These are phyloP conservation scores for Pythium folliculosum DNA, from an alignment of 352 stramenopile species.

Conservation along the genomic window DNA sequence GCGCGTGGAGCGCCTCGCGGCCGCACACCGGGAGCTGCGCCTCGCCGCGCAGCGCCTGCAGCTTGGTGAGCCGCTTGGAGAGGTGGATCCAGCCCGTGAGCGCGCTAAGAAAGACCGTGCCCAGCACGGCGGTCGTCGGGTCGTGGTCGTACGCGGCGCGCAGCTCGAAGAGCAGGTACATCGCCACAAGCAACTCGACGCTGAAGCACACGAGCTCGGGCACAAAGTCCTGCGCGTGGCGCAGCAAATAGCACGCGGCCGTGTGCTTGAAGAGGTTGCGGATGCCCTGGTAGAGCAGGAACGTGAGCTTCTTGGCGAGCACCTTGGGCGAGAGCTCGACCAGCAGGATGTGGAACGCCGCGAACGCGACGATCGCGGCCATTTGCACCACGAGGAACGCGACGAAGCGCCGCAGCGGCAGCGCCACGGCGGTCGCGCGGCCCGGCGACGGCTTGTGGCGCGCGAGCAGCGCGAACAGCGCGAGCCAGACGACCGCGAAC, in stretches of 20 bases:
- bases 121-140: slow-evolving; percentile 1
- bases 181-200: slow-evolving; percentile 12
- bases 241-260: slow-evolving; percentile 13
- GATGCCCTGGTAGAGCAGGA: slow-evolving; percentile 24
- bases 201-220: slow-evolving; percentile 20
- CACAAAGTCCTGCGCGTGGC: slow-evolving; percentile 15
- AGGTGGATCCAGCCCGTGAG: slow-evolving; percentile 11
- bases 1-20: slow-evolving; percentile 4
- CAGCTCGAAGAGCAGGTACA: slow-evolving; percentile 18
- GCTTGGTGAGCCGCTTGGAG: slow-evolving; percentile 14
- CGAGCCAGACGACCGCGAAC: slow-evolving; percentile 28
- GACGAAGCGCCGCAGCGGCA: slow-evolving; percentile 30
- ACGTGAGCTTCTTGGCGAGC: slow-evolving; percentile 29
- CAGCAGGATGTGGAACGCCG: slow-evolving; percentile 28
- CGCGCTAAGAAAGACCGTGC: slow-evolving; percentile 8
- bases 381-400: slow-evolving; percentile 26
- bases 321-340: slow-evolving; percentile 26
- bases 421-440: not conserved
- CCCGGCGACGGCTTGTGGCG: slow-evolving; percentile 24
- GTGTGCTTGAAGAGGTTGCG: slow-evolving; percentile 40
- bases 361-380: slow-evolving; percentile 38
- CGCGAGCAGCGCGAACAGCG: slow-evolving; percentile 24
- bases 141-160: slow-evolving; percentile 8
- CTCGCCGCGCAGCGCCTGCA: not conserved
- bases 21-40: not conserved